Conservation (phyloP, 2,329 filamentous ascomycete genomes). For the Rasamsonia emersonii region DNA sequence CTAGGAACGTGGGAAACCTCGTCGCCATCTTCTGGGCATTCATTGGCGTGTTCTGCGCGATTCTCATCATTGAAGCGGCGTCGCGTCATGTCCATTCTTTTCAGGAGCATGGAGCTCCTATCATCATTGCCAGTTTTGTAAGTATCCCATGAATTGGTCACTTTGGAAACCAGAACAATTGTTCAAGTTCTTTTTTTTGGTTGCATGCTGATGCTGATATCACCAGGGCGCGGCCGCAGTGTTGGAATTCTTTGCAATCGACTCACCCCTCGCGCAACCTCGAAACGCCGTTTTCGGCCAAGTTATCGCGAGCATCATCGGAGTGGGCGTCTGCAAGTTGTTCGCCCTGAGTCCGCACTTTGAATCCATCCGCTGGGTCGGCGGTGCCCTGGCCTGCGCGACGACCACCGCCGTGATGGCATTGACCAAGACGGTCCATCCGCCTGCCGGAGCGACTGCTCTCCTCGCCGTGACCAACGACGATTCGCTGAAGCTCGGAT, state of each 20-base stretch:
- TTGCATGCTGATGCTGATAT: not conserved
- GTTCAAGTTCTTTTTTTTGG: not conserved
- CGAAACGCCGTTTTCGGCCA: constrained; percentile 63
- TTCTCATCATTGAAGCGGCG: constrained; percentile 53
- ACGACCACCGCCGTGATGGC: constrained; percentile 57
- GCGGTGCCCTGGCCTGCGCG: constrained; percentile 57
- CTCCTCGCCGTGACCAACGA: constrained; percentile 57
- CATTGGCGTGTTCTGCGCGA: constrained; percentile 54
- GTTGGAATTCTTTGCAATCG: constrained; percentile 64
- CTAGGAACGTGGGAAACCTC: constrained; percentile 47
- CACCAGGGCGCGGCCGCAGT: constrained; percentile 62
- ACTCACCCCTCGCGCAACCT: constrained; percentile 64
- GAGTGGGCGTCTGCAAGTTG: constrained; percentile 56
- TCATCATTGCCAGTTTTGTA: constrained; percentile 64
- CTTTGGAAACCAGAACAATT: no score
- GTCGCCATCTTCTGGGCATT: constrained; percentile 54
- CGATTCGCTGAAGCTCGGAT: constrained; percentile 50
- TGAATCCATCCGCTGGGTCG: constrained; percentile 53
- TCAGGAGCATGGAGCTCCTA: constrained; percentile 43
- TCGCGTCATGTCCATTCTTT: constrained; percentile 49
- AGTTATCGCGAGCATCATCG: constrained; percentile 51
- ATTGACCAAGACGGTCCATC: constrained; percentile 63
- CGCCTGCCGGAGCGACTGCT: constrained; percentile 66
- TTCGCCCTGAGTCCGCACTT: constrained; percentile 46
- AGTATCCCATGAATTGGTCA: no score